Conservation (phyloP, 495 filamentous ascomycete genomes). For the Aspergillus saccharolyticus region DNA sequence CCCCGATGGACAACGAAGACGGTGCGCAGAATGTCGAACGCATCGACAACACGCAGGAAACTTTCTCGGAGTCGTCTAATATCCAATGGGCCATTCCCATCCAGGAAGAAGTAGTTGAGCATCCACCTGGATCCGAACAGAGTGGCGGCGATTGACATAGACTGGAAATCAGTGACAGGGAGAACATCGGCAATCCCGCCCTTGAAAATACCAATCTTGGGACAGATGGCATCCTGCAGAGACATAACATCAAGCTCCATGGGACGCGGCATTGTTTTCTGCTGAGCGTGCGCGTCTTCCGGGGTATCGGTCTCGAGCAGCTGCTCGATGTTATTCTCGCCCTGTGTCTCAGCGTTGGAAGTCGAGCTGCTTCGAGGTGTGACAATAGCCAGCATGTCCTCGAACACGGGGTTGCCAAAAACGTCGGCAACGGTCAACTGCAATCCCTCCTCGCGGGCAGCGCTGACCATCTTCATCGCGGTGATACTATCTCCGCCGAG, state of each 20-base stretch:
- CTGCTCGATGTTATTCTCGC: constrained; percentile 17
- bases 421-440: constrained; percentile 53
- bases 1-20: constrained; percentile 58
- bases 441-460: constrained; percentile 49
- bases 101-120: constrained; percentile 55
- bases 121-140: constrained; percentile 48
- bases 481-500: constrained; percentile 54
- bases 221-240: constrained; percentile 44
- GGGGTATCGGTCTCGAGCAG: constrained; percentile 1
- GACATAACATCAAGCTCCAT: constrained; percentile 37
- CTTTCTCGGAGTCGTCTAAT: constrained; percentile 42
- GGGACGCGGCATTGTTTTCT: constrained; percentile 41
- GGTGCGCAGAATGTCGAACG: constrained; percentile 64
- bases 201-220: constrained; percentile 51
- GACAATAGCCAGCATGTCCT: constrained; percentile 40
- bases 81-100: constrained; percentile 45
- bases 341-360: not conserved
- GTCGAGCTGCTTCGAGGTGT: constrained; percentile 3
- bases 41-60: constrained; percentile 40
- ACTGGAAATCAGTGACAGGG: constrained; percentile 60
- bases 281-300: constrained; percentile 29
- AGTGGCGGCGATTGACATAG: constrained; percentile 56
- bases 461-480: constrained; percentile 64
- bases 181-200: constrained; percentile 54
- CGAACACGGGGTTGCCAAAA: constrained; percentile 43